A percentile compares a stretch with the other conserved stretches of the same genome.
Evolutionary conservation across 352 stramenopile species (phyloP).

Genomic region (Lagenidium sp.): DNA sequence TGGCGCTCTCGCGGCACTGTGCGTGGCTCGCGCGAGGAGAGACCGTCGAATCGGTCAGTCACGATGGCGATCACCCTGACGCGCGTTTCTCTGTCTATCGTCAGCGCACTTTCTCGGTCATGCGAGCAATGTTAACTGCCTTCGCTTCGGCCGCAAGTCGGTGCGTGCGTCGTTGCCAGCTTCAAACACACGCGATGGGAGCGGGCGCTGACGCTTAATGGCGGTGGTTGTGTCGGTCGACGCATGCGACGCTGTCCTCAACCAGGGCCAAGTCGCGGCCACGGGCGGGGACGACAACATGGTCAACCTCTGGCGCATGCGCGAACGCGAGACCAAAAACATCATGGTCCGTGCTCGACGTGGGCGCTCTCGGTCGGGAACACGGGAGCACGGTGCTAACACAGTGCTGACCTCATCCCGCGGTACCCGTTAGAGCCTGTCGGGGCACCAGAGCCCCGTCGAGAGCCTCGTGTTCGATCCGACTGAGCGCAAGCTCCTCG

Average conservation of each 20-base stretch:
- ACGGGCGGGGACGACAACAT: constrained; percentile 73
- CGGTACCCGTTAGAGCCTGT: constrained; percentile 75
- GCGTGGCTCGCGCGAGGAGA: constrained; percentile 2
- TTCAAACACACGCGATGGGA: no score
- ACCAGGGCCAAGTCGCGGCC: constrained; percentile 65
- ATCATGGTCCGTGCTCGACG: constrained; percentile 48
- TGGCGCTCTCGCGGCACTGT: constrained; percentile 56
- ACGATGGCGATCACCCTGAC: neutral
- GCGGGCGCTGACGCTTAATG: no score
- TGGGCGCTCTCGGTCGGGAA: no score
- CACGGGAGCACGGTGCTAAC: no score
- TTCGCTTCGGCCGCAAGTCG: constrained; percentile 77
- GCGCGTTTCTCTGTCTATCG: neutral
- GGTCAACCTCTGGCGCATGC: constrained; percentile 82
- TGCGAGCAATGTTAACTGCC: constrained; percentile 74
- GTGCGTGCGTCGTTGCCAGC: no score
- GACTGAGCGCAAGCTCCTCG: constrained; percentile 63
- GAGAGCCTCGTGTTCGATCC: constrained; percentile 80
- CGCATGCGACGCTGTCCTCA: no score
- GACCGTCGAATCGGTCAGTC: neutral
- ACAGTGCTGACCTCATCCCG: no score
- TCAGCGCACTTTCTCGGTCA: constrained; percentile 74
- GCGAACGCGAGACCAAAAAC: constrained; percentile 83
- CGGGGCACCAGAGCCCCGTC: constrained; percentile 63
- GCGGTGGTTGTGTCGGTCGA: no score